Percentiles rank a stretch among this genome's conserved stretches.
Conservation (phyloP, 129 eudicot species). For the Pulicaria dysenterica region DNA sequence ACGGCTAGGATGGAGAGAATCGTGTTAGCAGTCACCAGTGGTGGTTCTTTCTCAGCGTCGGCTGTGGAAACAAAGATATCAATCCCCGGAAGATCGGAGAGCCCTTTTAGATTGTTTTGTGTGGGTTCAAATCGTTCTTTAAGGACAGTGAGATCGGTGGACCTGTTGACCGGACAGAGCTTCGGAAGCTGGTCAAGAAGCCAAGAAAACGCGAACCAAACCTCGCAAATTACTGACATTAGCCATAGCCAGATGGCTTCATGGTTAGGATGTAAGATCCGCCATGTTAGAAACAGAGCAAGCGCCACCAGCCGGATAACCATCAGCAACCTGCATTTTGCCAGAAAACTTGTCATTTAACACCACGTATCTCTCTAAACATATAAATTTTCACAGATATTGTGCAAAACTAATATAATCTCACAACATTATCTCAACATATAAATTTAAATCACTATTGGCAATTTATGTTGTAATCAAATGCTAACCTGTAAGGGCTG, state of each 20-base stretch:
- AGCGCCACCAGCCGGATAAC: conserved; percentile 81
- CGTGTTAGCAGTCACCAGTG: conserved; percentile 59
- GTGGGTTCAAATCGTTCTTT: conserved; percentile 82
- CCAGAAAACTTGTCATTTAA: background rate
- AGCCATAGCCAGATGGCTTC: conserved; percentile 97
- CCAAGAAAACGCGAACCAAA: conserved; percentile 98
- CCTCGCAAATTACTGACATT: conserved; percentile 90
- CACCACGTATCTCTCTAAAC: background rate
- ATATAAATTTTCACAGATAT: too few species aligned
- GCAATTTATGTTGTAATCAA: too few species aligned
- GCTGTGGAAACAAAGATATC: conserved; percentile 78
- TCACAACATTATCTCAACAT: too few species aligned
- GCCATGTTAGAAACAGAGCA: conserved; percentile 81
- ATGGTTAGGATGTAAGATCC: conserved; percentile 82
- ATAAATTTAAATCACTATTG: too few species aligned
- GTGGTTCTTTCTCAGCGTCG: conserved; percentile 64
- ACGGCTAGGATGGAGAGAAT: conserved; percentile 57
- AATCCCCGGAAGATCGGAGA: conserved; percentile 90
- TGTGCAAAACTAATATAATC: too few species aligned
- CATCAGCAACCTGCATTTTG: conserved; percentile 68
- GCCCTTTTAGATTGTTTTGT: conserved; percentile 57
- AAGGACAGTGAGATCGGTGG: conserved; percentile 80
- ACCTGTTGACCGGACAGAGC: conserved; percentile 84
- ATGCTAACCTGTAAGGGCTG: conserved; percentile 89
- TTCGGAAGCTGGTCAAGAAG: conserved; percentile 95